Evolutionary conservation across 1,284 basidiomycete genomes (phyloP).

Genomic region (Mycena citricolor): DNA sequence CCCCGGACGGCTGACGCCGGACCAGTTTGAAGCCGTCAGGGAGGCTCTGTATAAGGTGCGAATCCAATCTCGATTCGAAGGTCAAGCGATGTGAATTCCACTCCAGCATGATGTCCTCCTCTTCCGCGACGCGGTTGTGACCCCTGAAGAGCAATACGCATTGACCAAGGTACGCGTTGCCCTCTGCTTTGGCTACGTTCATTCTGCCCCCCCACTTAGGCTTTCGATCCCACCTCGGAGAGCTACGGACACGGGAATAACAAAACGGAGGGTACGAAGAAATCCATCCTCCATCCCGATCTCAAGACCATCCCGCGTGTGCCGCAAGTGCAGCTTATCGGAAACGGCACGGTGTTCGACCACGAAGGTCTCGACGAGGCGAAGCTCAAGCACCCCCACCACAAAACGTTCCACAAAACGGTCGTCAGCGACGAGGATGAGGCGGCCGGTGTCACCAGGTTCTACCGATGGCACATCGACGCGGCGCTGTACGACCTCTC

Average conservation of each 20-base stretch:
- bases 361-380: constrained; percentile 78
- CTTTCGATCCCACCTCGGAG: constrained; percentile 72
- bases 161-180: constrained; percentile 66
- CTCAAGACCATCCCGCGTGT: constrained; percentile 85
- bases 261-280: constrained; percentile 69
- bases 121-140: constrained; percentile 67
- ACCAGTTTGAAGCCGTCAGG: constrained; percentile 57
- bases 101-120: constrained; percentile 70
- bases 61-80: background rate
- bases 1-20: constrained; percentile 50
- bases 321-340: constrained; percentile 86
- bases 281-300: constrained; percentile 81
- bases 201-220: constrained; percentile 47
- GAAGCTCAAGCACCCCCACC: constrained; percentile 77
- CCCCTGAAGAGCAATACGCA: constrained; percentile 81
- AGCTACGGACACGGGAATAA: constrained; percentile 84
- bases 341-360: constrained; percentile 73
- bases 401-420: constrained; percentile 88
- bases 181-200: constrained; percentile 18
- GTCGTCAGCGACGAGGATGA: constrained; percentile 78
- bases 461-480: constrained; percentile 95
- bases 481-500: constrained; percentile 86
- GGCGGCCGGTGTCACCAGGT: constrained; percentile 73
- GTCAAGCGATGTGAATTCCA: background rate
- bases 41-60: constrained; percentile 67